Evolutionary conservation across 257 asterid genomes (phyloP), one percentile per base, ranked within the genome.

Genomic region (Nicotiana attenuata): DNA sequence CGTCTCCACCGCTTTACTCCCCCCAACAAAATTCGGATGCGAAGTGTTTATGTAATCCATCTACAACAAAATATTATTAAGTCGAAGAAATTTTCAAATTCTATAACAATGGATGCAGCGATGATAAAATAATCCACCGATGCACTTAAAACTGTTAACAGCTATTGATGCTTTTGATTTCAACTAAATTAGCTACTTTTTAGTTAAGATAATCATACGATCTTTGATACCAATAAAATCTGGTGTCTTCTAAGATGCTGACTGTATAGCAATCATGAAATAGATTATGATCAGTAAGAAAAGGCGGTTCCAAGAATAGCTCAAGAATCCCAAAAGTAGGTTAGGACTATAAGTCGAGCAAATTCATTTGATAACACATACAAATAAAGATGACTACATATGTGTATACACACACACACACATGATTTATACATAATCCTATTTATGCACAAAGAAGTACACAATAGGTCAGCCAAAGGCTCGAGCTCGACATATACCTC

Each of bases 21-120:
- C 99, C 77, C 99, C 99, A 85, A 95, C 68, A 81, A 95, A 95
- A 90, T 90, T 91, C 66, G 97, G 91, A 87, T 95, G 95, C 77
- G 99, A 95, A 65, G 99, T 95, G 87, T 95, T 95, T 84, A 95
- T 90, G 88, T 89, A 95, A 87, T 95, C 97, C 96, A 92, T 92
- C 99, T 95, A 83, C 82, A 82, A 57, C 69, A 85, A 47, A 50
- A 73, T 50, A 73, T 47, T 14, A 71, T 45, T 13, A 41, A 45
- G 41, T 73, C 1, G 35, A 45, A 71, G 61, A 73, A 73, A 73
- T 24, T 47, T 73, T n/a, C 52, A 47, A 35, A 45, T 47, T 14
- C 15, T 73, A 73, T 24, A 73, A 7, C 63, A 15, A 45, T 28
- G 10, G 61, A 14, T 50, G 61, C 24, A 45, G 38, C 4, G 24